Conservation (phyloP, 2,329 filamentous ascomycete species). For the Ceratocystis lukuohia region DNA sequence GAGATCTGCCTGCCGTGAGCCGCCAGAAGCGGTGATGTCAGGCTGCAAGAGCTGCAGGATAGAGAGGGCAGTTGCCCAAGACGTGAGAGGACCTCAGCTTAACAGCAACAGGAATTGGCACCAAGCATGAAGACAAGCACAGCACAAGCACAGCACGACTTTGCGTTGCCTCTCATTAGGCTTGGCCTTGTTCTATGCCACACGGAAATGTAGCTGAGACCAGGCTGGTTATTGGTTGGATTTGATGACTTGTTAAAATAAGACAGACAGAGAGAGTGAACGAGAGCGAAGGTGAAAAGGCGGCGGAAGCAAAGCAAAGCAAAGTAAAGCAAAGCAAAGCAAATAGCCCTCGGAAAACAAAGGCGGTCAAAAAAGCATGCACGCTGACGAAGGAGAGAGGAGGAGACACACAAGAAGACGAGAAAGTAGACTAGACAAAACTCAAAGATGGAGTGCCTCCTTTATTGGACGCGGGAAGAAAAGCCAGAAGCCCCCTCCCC, state of each 20-base stretch:
- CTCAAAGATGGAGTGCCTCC: neutral
- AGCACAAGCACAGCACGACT: too few relatives aligned
- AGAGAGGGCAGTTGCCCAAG: neutral
- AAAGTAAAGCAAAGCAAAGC: neutral
- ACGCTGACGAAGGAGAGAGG: neutral
- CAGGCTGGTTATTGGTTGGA: too few relatives aligned
- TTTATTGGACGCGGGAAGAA: neutral
- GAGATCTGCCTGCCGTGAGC: too few relatives aligned
- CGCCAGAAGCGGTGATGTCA: neutral
- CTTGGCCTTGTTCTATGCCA: too few relatives aligned
- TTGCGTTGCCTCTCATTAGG: too few relatives aligned
- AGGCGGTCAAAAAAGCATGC: slow-evolving; percentile 4
- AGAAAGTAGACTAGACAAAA: neutral
- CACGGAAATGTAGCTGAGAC: too few relatives aligned
- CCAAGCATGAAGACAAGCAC: neutral
- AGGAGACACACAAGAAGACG: neutral
- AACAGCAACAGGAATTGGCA: neutral
- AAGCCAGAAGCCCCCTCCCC: neutral
- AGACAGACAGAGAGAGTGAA: too few relatives aligned
- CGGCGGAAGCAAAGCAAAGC: neutral
- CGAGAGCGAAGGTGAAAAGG: too few relatives aligned
- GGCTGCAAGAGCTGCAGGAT: neutral
- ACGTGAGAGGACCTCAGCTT: neutral
- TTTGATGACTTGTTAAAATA: too few relatives aligned
- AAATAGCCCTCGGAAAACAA: neutral